Conservation (phyloP, 2,329 filamentous ascomycete genomes). For the Cryphonectria parasitica region DNA sequence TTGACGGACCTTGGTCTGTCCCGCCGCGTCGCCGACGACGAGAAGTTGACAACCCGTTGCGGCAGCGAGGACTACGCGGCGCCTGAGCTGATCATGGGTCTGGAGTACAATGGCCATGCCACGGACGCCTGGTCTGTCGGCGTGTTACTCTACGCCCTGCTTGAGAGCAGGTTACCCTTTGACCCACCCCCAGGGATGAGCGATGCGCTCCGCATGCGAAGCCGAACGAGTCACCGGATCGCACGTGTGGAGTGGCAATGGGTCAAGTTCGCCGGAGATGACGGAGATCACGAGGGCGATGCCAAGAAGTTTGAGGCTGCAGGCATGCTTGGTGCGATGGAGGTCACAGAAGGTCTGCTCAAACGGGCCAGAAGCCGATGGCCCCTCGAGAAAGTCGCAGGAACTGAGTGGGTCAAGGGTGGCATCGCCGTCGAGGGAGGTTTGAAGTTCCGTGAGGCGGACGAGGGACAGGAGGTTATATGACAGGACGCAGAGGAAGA, state of each 20-base stretch:
- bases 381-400: conserved; percentile 72
- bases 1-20: conserved; percentile 92
- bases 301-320: conserved; percentile 62
- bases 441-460: conserved; percentile 62
- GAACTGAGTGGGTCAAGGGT: conserved; percentile 74
- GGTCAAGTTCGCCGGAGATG: conserved; percentile 81
- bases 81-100: conserved; percentile 93
- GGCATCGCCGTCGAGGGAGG: conserved; percentile 72
- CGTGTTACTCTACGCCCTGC: conserved; percentile 87
- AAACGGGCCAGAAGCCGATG: conserved; percentile 82
- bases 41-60: conserved; percentile 89
- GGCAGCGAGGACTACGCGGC: conserved; percentile 97
- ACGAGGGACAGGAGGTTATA: conserved; percentile 58
- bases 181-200: conserved; percentile 83
- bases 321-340: conserved; percentile 74
- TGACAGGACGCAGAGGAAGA: conserved; percentile 31
- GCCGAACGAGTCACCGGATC: conserved; percentile 89
- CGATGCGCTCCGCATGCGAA: conserved; percentile 75
- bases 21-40: conserved; percentile 80
- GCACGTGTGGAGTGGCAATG: conserved; percentile 95
- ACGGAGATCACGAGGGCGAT: conserved; percentile 81
- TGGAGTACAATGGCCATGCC: conserved; percentile 88
- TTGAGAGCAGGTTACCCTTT: conserved; percentile 92
- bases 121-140: conserved; percentile 96
- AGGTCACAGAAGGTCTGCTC: conserved; percentile 81